Conservation (phyloP, 371 early-diverging fungal genomes). For the Mucor saturninus region DNA sequence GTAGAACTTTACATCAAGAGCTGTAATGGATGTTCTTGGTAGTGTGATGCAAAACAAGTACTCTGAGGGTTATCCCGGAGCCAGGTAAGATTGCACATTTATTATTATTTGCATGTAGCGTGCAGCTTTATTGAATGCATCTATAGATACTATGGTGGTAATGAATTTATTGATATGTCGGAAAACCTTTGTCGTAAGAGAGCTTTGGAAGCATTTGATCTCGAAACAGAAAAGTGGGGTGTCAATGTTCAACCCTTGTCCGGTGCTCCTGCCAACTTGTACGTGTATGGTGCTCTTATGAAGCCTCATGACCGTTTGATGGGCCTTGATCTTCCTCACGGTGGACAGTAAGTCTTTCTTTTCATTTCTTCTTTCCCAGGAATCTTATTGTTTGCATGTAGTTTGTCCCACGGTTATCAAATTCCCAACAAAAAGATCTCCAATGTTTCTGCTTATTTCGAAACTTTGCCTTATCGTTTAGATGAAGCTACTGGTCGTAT, state of each 20-base stretch:
- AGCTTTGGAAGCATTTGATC: slow-evolving; percentile 91
- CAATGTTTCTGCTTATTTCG: slow-evolving; percentile 95
- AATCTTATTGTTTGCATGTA: slow-evolving; percentile 23
- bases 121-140: not conserved
- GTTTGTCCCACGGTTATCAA: slow-evolving; percentile 99
- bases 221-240: slow-evolving; percentile 95
- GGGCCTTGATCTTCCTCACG: slow-evolving; percentile 99
- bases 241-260: slow-evolving; percentile 98
- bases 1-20: slow-evolving; percentile 97
- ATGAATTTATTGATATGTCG: slow-evolving; percentile 97
- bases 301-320: slow-evolving; percentile 98
- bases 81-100: slow-evolving; percentile 60
- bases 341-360: slow-evolving; percentile 89
- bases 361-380: not conserved
- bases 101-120: not conserved
- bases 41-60: slow-evolving; percentile 99
- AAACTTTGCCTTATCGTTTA: slow-evolving; percentile 96
- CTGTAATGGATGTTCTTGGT: slow-evolving; percentile 97
- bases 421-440: slow-evolving; percentile 98
- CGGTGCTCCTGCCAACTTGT: slow-evolving; percentile 97
- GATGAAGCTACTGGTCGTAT: slow-evolving; percentile 91
- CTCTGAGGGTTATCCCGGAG: slow-evolving; percentile 98
- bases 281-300: slow-evolving; percentile 95
- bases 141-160: slow-evolving; percentile 97
- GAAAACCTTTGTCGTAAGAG: slow-evolving; percentile 96